These are phyloP conservation scores for Curvularia verruculosa DNA, from an alignment of 2,329 filamentous ascomycete genomes.

Conservation along the genomic window DNA sequence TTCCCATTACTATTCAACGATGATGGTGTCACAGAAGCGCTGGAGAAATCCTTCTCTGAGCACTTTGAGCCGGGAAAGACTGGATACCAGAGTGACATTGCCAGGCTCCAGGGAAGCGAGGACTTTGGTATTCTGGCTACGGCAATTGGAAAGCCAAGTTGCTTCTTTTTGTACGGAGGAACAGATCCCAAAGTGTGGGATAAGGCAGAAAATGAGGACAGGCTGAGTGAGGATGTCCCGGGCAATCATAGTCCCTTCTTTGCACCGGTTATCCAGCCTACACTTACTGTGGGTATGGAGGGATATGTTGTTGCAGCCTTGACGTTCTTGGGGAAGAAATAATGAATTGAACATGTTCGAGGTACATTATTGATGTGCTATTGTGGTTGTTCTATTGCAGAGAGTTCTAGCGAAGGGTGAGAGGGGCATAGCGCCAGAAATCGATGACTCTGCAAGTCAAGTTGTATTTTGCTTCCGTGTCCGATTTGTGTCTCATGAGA, in stretches of 20 bases:
- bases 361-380: neutral
- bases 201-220: slow-evolving; percentile 53
- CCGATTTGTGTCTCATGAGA: neutral
- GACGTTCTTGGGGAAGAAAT: slow-evolving; percentile 49
- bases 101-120: slow-evolving; percentile 58
- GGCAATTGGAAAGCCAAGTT: slow-evolving; percentile 56
- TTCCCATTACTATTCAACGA: slow-evolving; percentile 63
- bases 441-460: neutral
- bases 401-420: neutral
- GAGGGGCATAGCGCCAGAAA: neutral
- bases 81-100: slow-evolving; percentile 49
- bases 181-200: slow-evolving; percentile 60
- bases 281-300: slow-evolving; percentile 59
- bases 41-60: slow-evolving; percentile 53
- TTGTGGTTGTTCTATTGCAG: neutral
- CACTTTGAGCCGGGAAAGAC: slow-evolving; percentile 51
- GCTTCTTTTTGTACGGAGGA: slow-evolving; percentile 65
- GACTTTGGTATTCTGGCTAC: slow-evolving; percentile 65
- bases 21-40: slow-evolving; percentile 46
- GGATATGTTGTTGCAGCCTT: slow-evolving; percentile 60
- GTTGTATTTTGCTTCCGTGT: neutral
- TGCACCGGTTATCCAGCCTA: slow-evolving; percentile 64
- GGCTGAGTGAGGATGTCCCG: slow-evolving; percentile 57
- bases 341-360: neutral
- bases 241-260: slow-evolving; percentile 67